These are phyloP conservation scores for Ogataea pilisensis DNA, from an alignment of 805 yeast species.

Conservation along the genomic window DNA sequence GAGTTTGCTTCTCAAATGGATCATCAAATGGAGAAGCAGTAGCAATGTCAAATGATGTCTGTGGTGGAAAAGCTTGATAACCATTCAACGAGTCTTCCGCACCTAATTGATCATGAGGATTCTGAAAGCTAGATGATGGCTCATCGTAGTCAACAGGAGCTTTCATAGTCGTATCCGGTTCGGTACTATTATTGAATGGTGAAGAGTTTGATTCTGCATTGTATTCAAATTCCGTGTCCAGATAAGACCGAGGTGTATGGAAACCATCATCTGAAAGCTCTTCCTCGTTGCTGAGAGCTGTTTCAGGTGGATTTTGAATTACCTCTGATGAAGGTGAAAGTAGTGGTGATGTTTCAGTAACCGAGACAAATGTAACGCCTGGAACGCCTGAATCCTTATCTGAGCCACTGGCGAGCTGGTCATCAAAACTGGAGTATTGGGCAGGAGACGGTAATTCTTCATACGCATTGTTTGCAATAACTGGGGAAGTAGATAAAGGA, in stretches of 20 bases:
- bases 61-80: neutral
- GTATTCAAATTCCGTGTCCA: neutral
- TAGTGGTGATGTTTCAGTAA: too few species aligned
- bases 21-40: neutral
- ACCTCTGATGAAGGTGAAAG: too few species aligned
- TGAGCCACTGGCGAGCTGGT: neutral
- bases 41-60: neutral
- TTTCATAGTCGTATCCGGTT: neutral
- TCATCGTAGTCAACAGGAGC: neutral
- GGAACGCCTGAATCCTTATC: neutral
- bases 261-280: neutral
- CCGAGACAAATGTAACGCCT: too few species aligned
- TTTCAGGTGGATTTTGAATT: too few species aligned
- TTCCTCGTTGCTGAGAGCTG: too few species aligned
- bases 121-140: neutral
- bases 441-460: neutral
- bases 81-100: neutral
- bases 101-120: neutral
- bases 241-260: neutral
- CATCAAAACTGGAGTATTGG: neutral
- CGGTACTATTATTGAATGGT: neutral
- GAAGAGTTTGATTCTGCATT: too few species aligned
- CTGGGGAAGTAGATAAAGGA: neutral
- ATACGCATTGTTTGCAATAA: neutral
- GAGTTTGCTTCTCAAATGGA: neutral